A percentile compares a stretch with the other conserved stretches of the same genome.
Conservation (phyloP, 2,329 filamentous ascomycete species). For the Sclerotinia sclerotiorum region DNA sequence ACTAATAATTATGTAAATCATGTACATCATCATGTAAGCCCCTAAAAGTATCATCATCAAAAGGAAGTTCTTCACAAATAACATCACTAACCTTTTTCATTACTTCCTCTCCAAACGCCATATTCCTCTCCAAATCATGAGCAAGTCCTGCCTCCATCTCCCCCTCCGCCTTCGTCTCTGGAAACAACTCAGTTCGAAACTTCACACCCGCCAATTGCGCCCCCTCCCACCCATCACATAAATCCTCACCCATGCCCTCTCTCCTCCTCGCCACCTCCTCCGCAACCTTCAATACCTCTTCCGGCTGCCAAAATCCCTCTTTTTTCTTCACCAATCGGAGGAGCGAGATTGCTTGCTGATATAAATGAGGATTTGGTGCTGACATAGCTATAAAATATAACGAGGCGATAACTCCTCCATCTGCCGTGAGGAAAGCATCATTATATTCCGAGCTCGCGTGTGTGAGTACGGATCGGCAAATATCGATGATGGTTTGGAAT, state of each 20-base stretch:
- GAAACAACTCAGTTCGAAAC: neutral
- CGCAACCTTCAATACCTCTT: slow-evolving; percentile 23
- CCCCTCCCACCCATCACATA: neutral
- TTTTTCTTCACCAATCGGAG: slow-evolving; percentile 24
- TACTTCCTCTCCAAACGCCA: neutral
- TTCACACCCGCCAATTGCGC: neutral
- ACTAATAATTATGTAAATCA: neutral
- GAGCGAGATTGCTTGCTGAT: slow-evolving; percentile 27
- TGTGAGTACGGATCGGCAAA: slow-evolving; percentile 20
- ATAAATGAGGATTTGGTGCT: slow-evolving; percentile 10
- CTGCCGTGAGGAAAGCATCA: slow-evolving; percentile 19
- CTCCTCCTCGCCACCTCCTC: slow-evolving; percentile 22
- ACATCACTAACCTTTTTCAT: neutral
- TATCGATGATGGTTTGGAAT: slow-evolving; percentile 21
- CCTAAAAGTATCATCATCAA: neutral
- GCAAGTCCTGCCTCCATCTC: no score
- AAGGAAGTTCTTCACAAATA: neutral
- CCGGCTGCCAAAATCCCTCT: slow-evolving; percentile 30
- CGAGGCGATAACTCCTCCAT: slow-evolving; percentile 28
- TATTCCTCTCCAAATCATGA: neutral
- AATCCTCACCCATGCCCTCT: neutral
- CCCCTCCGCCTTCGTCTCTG: neutral
- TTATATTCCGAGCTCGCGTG: neutral
- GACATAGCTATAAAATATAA: slow-evolving; percentile 31
- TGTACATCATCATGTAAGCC: neutral